These are phyloP conservation scores for Eudorina sp. DNA, from an alignment of 139 green algal species.

Conservation along the genomic window DNA sequence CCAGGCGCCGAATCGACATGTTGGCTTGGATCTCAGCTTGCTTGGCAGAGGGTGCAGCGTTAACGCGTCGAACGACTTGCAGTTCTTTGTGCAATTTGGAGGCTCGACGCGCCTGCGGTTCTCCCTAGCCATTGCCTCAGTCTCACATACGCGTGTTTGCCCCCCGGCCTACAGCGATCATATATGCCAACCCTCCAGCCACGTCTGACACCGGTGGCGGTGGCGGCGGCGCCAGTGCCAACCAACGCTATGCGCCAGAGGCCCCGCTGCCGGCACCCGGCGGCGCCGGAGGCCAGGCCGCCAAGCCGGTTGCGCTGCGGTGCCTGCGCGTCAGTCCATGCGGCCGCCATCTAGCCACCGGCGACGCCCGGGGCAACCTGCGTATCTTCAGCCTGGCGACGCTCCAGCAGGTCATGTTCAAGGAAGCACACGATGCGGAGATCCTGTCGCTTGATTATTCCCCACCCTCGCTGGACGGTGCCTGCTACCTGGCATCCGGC, in stretches of 20 bases:
- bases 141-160: too few relatives aligned
- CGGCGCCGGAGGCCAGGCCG: neutral
- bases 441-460: slow-evolving; percentile 68
- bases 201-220: neutral
- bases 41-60: too few relatives aligned
- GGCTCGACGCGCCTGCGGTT: too few relatives aligned
- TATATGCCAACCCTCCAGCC: neutral
- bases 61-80: too few relatives aligned
- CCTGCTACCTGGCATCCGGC: slow-evolving; percentile 62
- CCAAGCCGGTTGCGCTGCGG: slow-evolving; percentile 47
- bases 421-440: slow-evolving; percentile 70
- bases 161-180: too few relatives aligned
- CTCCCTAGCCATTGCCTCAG: too few relatives aligned
- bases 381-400: slow-evolving; percentile 62
- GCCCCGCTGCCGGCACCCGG: slow-evolving; percentile 1
- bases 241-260: slow-evolving; percentile 40
- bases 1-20: too few relatives aligned
- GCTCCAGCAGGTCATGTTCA: slow-evolving; percentile 47
- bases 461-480: slow-evolving; percentile 7
- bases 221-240: neutral
- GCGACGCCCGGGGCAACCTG: slow-evolving; percentile 68
- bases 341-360: slow-evolving; percentile 60
- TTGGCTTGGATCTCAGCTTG: too few relatives aligned
- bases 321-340: slow-evolving; percentile 60
- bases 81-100: too few relatives aligned